These are phyloP conservation scores for Silene uniflora DNA, from an alignment of 148 eudicot species.

Conservation along the genomic window DNA sequence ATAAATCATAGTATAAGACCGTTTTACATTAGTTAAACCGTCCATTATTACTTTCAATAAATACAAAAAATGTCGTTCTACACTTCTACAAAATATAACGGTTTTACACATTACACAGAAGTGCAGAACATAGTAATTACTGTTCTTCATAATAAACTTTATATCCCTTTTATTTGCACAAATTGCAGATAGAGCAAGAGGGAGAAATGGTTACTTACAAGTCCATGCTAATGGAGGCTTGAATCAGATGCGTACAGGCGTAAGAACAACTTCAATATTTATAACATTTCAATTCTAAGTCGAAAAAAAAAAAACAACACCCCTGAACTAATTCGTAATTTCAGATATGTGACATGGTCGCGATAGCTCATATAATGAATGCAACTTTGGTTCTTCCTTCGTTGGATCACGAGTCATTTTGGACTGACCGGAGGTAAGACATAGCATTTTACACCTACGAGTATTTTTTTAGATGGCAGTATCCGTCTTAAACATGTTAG, in stretches of 20 bases:
- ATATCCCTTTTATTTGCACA: background rate
- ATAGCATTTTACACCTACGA: background rate
- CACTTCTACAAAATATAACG: too few species aligned
- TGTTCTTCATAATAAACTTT: background rate
- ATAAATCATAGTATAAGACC: too few species aligned
- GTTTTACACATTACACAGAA: too few species aligned
- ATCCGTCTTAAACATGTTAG: background rate
- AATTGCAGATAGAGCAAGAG: slow-evolving; percentile 19
- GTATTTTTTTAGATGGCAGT: too few species aligned
- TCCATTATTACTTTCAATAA: too few species aligned
- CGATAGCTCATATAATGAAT: slow-evolving; percentile 44
- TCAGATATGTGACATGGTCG: slow-evolving; percentile 63
- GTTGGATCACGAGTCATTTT: slow-evolving; percentile 51
- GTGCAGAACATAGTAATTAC: too few species aligned
- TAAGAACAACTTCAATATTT: slow-evolving; percentile 17
- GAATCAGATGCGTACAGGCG: slow-evolving; percentile 62
- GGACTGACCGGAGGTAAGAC: slow-evolving; percentile 49
- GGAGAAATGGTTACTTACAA: slow-evolving; percentile 45
- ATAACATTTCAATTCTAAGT: background rate
- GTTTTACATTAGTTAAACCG: too few species aligned
- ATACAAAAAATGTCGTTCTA: too few species aligned
- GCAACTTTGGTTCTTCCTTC: slow-evolving; percentile 55
- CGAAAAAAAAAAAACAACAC: background rate
- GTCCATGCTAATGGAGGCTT: slow-evolving; percentile 64
- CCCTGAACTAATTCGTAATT: background rate